These are phyloP conservation scores for Leccinum aurantiacum DNA, from an alignment of 768 basidiomycete genomes.

Conservation along the genomic window DNA sequence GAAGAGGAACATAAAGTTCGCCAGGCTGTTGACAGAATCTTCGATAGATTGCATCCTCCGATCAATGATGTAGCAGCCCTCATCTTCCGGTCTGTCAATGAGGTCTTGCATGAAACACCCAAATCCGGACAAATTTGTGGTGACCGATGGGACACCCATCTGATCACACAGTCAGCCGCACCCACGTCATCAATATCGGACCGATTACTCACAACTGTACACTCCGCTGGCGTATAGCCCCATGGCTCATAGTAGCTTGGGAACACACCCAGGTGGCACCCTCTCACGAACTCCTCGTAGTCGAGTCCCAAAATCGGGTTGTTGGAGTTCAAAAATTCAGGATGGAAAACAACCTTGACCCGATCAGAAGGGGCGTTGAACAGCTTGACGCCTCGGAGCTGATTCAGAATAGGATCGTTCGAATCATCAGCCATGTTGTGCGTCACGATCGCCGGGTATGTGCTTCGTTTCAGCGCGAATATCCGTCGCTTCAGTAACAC, in stretches of 20 bases:
- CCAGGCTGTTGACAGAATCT: constrained; percentile 84
- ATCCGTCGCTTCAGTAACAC: constrained; percentile 94
- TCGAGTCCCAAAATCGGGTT: constrained; percentile 97
- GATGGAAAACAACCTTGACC: constrained; percentile 98
- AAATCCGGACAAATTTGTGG: constrained; percentile 97
- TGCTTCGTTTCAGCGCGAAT: constrained; percentile 92
- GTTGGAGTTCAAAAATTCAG: constrained; percentile 96
- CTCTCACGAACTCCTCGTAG: constrained; percentile 98
- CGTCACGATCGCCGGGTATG: constrained; percentile 94
- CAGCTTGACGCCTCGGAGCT: constrained; percentile 89
- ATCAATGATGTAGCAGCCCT: constrained; percentile 97
- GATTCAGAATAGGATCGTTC: constrained; percentile 90
- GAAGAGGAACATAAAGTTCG: constrained; percentile 74
- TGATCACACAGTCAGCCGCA: constrained; percentile 29
- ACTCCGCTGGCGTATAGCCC: constrained; percentile 97
- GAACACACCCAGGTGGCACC: constrained; percentile 98
- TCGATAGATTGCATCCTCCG: constrained; percentile 87
- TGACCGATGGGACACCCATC: constrained; percentile 98
- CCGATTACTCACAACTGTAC: constrained; percentile 79
- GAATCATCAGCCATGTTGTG: constrained; percentile 98
- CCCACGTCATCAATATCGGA: constrained; percentile 1
- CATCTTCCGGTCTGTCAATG: constrained; percentile 91
- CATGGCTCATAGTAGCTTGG: constrained; percentile 97
- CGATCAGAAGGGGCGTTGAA: constrained; percentile 89
- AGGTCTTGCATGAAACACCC: constrained; percentile 99